Percentiles rank a stretch among this genome's conserved stretches.
phyloP scores from a whole-genome alignment of 208 protist species.

The Entamoeba invadens region DNA sequence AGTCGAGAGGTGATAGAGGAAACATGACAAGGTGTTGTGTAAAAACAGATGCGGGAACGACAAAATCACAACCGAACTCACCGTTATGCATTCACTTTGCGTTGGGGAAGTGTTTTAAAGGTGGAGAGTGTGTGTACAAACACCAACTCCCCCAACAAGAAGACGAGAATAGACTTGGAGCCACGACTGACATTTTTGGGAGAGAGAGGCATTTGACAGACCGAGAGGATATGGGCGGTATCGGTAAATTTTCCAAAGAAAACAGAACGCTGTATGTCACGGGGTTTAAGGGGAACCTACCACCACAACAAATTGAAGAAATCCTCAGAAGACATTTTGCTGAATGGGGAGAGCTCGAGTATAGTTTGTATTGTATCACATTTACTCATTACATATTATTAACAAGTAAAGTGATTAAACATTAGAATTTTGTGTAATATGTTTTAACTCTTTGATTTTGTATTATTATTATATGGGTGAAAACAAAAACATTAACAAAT shows the following conservation, averaged over 20 bases:
- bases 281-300: neutral
- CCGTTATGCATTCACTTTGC: slow-evolving; percentile 1
- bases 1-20: neutral
- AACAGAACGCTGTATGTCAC: neutral
- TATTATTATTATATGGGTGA: too few relatives aligned
- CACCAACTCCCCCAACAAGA: neutral
- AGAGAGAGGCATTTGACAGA: neutral
- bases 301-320: neutral
- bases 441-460: too few relatives aligned
- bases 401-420: too few relatives aligned
- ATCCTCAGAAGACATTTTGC: neutral
- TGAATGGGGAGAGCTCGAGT: neutral
- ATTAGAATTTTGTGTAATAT: too few relatives aligned
- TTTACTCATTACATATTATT: too few relatives aligned
- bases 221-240: neutral
- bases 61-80: neutral
- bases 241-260: neutral
- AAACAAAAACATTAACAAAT: too few relatives aligned
- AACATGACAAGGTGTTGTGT: neutral
- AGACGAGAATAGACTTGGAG: neutral
- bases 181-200: neutral
- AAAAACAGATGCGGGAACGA: neutral
- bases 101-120: neutral
- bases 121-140: neutral
- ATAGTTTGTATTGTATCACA: too few relatives aligned